Evolutionary conservation across 1,284 basidiomycete species (phyloP).

Genomic region (Puccinia novopanici): DNA sequence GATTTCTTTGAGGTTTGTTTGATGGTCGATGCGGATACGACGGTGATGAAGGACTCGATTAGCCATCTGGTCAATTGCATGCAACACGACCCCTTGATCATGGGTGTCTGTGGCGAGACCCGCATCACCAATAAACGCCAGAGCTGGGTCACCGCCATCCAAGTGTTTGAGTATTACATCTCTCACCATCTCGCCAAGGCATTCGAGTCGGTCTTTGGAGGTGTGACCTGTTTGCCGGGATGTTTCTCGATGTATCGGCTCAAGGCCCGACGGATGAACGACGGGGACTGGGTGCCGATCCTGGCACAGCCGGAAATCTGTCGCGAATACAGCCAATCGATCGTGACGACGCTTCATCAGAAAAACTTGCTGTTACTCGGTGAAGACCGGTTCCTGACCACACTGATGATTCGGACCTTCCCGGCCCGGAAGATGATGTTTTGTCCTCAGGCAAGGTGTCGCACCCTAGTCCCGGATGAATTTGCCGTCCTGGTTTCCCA

Average conservation of each 20-base stretch:
- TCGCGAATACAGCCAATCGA: slow-evolving; percentile 91
- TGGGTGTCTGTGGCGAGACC: slow-evolving; percentile 99
- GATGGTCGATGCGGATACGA: slow-evolving; percentile 99
- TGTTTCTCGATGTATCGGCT: slow-evolving; percentile 99
- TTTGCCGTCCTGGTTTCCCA: slow-evolving; percentile 90
- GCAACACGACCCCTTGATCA: slow-evolving; percentile 97
- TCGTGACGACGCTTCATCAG: slow-evolving; percentile 92
- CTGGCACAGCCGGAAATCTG: slow-evolving; percentile 97
- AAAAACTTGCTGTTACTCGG: slow-evolving; percentile 95
- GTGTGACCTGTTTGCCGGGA: slow-evolving; percentile 97
- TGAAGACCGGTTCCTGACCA: slow-evolving; percentile 97
- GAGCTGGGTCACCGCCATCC: slow-evolving; percentile 97
- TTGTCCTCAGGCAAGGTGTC: slow-evolving; percentile 89
- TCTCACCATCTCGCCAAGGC: slow-evolving; percentile 97
- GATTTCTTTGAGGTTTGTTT: slow-evolving; percentile 97
- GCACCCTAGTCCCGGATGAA: slow-evolving; percentile 93
- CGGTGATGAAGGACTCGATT: slow-evolving; percentile 82
- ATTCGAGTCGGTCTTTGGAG: slow-evolving; percentile 98
- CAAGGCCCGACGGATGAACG: slow-evolving; percentile 82
- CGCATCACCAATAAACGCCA: slow-evolving; percentile 96
- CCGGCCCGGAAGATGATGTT: slow-evolving; percentile 97
- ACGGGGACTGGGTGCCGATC: slow-evolving; percentile 96
- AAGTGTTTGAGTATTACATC: slow-evolving; percentile 88
- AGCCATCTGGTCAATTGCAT: slow-evolving; percentile 90
- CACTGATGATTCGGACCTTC: slow-evolving; percentile 90